Conservation (phyloP, 768 basidiomycete genomes). For the Candolleomyces efflorescens region DNA sequence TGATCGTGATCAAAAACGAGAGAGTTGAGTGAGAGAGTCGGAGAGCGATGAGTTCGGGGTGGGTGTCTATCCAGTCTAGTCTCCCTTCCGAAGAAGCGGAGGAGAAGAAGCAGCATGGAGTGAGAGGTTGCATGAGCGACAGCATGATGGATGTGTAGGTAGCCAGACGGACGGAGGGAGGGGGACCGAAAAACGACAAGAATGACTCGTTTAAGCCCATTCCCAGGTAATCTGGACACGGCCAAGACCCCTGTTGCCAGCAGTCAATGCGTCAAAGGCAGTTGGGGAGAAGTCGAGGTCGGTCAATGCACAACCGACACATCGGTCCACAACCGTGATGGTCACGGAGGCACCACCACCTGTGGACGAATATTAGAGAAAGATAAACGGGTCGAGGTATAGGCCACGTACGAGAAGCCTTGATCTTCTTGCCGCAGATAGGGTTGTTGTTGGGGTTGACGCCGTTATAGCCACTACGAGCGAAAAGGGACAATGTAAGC, state of each 20-base stretch:
- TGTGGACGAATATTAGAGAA: conserved; percentile 20
- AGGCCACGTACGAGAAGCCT: conserved; percentile 45
- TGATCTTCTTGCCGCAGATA: conserved; percentile 52
- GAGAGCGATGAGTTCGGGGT: too few relatives aligned
- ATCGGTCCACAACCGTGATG: conserved; percentile 59
- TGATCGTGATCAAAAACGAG: too few relatives aligned
- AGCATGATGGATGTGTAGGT: too few relatives aligned
- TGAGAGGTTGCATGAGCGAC: too few relatives aligned
- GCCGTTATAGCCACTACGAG: conserved; percentile 46
- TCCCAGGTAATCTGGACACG: conserved; percentile 40
- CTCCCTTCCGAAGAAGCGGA: too few relatives aligned
- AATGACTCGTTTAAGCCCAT: conserved; percentile 30
- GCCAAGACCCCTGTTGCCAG: conserved; percentile 46
- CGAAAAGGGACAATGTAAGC: not conserved
- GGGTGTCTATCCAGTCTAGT: too few relatives aligned
- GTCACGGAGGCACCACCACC: conserved; percentile 47
- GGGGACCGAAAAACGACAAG: too few relatives aligned
- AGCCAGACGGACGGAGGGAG: too few relatives aligned
- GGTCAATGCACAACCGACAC: conserved; percentile 44
- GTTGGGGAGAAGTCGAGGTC: conserved; percentile 62
- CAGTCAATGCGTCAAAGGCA: conserved; percentile 51
- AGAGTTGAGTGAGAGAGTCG: too few relatives aligned
- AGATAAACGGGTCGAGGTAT: not conserved
- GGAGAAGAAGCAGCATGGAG: too few relatives aligned
- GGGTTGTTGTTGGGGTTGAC: conserved; percentile 75